Percentiles rank a stretch among this genome's conserved stretches.
Evolutionary conservation across 2,329 filamentous ascomycete species (phyloP).

Genomic region (Pseudogymnoascus sp.): DNA sequence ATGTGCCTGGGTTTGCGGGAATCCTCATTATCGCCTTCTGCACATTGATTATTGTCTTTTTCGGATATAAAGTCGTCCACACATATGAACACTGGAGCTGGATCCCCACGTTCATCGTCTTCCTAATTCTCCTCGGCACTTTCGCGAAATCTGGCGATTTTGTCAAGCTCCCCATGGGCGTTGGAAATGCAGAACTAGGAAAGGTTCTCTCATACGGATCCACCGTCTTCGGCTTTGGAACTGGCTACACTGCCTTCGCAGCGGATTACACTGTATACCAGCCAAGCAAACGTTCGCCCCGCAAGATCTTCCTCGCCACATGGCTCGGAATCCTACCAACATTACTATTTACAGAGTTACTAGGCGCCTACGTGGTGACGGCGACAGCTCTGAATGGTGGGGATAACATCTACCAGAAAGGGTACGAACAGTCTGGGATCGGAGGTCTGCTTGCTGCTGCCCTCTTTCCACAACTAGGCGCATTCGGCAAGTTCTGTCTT

Average conservation of each 20-base stretch:
- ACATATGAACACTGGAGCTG: constrained; percentile 68
- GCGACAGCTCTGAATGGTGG: constrained; percentile 49
- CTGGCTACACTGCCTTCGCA: constrained; percentile 68
- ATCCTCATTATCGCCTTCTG: constrained; percentile 65
- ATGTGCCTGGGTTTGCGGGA: constrained; percentile 65
- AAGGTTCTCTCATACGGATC: constrained; percentile 58
- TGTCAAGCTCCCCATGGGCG: constrained; percentile 49
- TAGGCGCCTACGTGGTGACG: constrained; percentile 63
- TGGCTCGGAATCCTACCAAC: constrained; percentile 63
- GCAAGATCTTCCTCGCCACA: constrained; percentile 61
- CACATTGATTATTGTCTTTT: constrained; percentile 64
- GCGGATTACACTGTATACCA: constrained; percentile 80
- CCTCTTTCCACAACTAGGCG: constrained; percentile 54
- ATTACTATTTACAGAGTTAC: constrained; percentile 66
- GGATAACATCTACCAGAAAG: constrained; percentile 46
- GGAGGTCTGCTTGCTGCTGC: constrained; percentile 62
- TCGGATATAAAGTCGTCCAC: constrained; percentile 71
- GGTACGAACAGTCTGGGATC: constrained; percentile 50
- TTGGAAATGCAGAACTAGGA: constrained; percentile 53
- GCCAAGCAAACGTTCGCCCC: constrained; percentile 50
- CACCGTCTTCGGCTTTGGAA: constrained; percentile 60
- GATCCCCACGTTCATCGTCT: constrained; percentile 66
- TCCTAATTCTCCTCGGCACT: constrained; percentile 61
- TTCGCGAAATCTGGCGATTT: constrained; percentile 64
- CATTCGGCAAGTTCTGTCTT: constrained; percentile 66